phyloP scores from a whole-genome alignment of 768 basidiomycete species.

The Rhizopogon sp. region DNA sequence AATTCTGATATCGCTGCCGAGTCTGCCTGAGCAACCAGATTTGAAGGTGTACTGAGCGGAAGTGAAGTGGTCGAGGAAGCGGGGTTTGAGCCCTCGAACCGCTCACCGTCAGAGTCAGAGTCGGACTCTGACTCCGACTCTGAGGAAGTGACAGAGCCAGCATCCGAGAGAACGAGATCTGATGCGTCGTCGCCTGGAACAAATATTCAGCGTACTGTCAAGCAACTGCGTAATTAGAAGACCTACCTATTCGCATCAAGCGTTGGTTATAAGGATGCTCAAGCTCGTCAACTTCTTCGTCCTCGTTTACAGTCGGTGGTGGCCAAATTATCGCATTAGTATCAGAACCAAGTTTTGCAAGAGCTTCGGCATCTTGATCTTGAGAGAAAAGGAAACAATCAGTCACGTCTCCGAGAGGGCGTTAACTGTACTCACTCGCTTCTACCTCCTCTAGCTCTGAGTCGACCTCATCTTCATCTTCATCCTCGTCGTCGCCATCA shows the following conservation, averaged over 20 bases:
- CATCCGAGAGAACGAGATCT: constrained; percentile 60
- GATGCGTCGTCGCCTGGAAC: constrained; percentile 49
- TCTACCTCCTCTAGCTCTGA: constrained; percentile 69
- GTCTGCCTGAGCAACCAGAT: constrained; percentile 31
- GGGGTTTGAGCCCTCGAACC: constrained; percentile 25
- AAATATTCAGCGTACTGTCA: neutral
- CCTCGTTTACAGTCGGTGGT: constrained; percentile 47
- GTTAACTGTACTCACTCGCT: constrained; percentile 41
- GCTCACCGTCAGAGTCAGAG: constrained; percentile 37
- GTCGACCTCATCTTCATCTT: constrained; percentile 34
- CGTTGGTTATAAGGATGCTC: constrained; percentile 66
- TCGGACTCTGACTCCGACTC: constrained; percentile 41
- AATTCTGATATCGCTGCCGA: constrained; percentile 64
- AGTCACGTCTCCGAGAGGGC: neutral
- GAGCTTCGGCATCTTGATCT: constrained; percentile 46
- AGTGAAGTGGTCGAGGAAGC: constrained; percentile 48
- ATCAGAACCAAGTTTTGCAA: constrained; percentile 53
- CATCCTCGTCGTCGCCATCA: constrained; percentile 19
- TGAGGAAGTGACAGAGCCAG: constrained; percentile 49
- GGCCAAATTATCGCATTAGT: constrained; percentile 86
- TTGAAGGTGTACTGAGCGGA: constrained; percentile 34
- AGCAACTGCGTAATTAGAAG: neutral
- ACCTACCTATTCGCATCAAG: constrained; percentile 69
- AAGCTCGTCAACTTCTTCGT: constrained; percentile 57
- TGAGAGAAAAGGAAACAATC: constrained; percentile 1